phyloP scores from a whole-genome alignment of 805 yeast genomes.

The Cyberlindnera meyerae region DNA sequence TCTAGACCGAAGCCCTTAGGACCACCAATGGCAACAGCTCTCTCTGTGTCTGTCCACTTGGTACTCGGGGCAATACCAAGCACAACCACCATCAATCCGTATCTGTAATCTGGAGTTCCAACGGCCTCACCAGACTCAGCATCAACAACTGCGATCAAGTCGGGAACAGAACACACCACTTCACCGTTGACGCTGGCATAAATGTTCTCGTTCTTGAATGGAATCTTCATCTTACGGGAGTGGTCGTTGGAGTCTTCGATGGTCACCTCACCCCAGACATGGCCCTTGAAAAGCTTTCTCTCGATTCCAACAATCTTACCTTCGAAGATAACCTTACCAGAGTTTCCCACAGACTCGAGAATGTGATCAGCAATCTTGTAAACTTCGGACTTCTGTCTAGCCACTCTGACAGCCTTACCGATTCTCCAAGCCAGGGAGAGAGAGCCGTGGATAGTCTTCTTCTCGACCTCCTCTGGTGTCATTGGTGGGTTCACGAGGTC shows the following conservation, averaged over 20 bases:
- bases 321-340: constrained; percentile 32
- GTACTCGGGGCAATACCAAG: constrained; percentile 35
- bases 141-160: constrained; percentile 39
- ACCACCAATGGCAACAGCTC: constrained; percentile 36
- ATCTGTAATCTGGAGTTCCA: constrained; percentile 44
- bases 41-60: constrained; percentile 34
- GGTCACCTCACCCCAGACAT: constrained; percentile 40
- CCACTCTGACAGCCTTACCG: constrained; percentile 37
- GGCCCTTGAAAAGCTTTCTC: constrained; percentile 37
- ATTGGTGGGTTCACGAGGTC: constrained; percentile 30
- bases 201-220: constrained; percentile 46
- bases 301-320: constrained; percentile 44
- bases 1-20: constrained; percentile 33
- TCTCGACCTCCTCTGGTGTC: constrained; percentile 26
- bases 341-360: constrained; percentile 34
- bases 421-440: constrained; percentile 43
- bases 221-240: constrained; percentile 28
- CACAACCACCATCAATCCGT: constrained; percentile 41
- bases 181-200: constrained; percentile 27
- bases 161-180: constrained; percentile 42
- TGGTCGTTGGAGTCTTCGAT: constrained; percentile 24
- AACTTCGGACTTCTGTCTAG: constrained; percentile 34
- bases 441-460: constrained; percentile 28
- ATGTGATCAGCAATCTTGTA: constrained; percentile 32
- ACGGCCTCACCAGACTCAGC: constrained; percentile 41